Evolutionary conservation across 768 basidiomycete species (phyloP), one percentile per base, ranked within the genome.

Genomic region (Naganishia antarctica): DNA sequence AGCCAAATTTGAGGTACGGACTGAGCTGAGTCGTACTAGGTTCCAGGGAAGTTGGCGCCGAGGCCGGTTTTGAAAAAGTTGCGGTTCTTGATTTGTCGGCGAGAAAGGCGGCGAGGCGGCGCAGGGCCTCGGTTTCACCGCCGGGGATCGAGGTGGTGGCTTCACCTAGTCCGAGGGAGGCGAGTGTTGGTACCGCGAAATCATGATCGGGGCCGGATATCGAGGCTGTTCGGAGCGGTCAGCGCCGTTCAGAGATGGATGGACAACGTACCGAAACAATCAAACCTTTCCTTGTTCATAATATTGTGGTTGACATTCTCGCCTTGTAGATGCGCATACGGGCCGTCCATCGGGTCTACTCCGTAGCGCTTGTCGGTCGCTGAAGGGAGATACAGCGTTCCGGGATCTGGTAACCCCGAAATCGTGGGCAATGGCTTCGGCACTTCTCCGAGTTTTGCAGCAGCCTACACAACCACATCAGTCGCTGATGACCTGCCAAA

Each of bases 1-100:
- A 76, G 21, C 79, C 79, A 51, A 80, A 80, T 61, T 79, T 80
- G 61, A 75, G 58, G 64, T 76, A 75, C 1, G 74, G 76, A 41
- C 65, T 68, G 6, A 78, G 63, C 9, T 75, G 57, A 3, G 78
- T 78, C 15, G 76, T 74, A 31, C 61, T 66, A 0, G 77, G 75
- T 69, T 79, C 76, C 32, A 76, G 66, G 3, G 70, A 71, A 6
- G 77, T 78, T 2, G 79, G 78, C 5, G 71, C 68, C 4, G 78
- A 76, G 23, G 71, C 67, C 0, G 79, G 79, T 67, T 80, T 80
- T 6, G 75, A 73, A 68, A 80, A 80, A n/a, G 68, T 72, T 6
- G 76, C 74, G n/a, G 78, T 73, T 46, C 70, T 60, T 6, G 65
- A 65, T 9, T 67, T 66, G 50, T 76, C 60, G 0, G 47, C 29